Evolutionary conservation across 768 basidiomycete species (phyloP).

Genomic region (Rhodosporidiobolus sp.): DNA sequence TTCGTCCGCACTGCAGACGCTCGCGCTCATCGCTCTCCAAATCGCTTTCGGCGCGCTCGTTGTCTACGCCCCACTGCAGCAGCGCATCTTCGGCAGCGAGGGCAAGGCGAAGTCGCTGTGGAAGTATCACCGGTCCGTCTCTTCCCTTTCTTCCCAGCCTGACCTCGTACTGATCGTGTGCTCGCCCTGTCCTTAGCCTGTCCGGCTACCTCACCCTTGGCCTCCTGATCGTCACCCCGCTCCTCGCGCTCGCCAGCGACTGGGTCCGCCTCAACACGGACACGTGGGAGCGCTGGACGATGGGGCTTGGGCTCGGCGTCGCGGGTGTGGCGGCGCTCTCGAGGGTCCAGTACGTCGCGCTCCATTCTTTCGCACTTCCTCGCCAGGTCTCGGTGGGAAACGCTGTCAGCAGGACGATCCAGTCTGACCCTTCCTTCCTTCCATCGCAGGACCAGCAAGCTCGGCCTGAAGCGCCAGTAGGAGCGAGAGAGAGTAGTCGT

Average conservation of each 20-base stretch:
- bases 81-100: slow-evolving; percentile 23
- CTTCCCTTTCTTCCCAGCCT: no score
- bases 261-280: slow-evolving; percentile 35
- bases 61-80: slow-evolving; percentile 31
- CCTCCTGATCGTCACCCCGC: slow-evolving; percentile 30
- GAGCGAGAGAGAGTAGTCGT: no score
- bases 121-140: slow-evolving; percentile 40
- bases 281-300: background rate
- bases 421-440: background rate
- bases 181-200: background rate
- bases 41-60: slow-evolving; percentile 29
- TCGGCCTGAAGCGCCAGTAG: slow-evolving; percentile 11
- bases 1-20: background rate
- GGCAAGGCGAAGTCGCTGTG: slow-evolving; percentile 30
- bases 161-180: background rate
- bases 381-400: background rate
- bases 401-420: no score
- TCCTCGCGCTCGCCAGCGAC: slow-evolving; percentile 29
- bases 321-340: background rate
- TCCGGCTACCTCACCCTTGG: slow-evolving; percentile 39
- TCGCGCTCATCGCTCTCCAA: slow-evolving; percentile 31
- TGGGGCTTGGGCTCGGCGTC: slow-evolving; percentile 19
- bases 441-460: slow-evolving; percentile 27
- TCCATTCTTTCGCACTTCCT: background rate
- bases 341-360: slow-evolving; percentile 22